phyloP scores from a whole-genome alignment of 495 filamentous ascomycete genomes.

The Paragyromitra xinjiangensis region DNA sequence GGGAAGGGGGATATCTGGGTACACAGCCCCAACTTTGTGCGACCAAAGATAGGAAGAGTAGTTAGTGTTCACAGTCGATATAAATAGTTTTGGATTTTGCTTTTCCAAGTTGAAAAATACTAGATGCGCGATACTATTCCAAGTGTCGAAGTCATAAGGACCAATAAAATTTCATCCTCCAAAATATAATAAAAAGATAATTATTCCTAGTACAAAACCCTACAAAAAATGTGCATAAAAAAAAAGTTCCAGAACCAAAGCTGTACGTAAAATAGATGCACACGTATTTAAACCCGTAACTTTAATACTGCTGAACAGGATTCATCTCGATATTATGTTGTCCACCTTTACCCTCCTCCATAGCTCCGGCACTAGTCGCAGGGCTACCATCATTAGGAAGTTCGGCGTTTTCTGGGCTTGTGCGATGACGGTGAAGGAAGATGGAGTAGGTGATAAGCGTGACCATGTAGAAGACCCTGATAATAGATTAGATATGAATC shows the following conservation, averaged over 20 bases:
- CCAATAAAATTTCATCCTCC: no score
- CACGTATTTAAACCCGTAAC: not conserved
- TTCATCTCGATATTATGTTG: constrained; percentile 14
- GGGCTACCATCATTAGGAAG: constrained; percentile 32
- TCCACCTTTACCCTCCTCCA: constrained; percentile 2
- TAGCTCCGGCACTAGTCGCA: not conserved
- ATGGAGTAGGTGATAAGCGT: constrained; percentile 33
- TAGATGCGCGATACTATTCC: no score
- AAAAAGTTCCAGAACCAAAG: not conserved
- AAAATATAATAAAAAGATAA: not conserved
- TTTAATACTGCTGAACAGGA: constrained; percentile 3
- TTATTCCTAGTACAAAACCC: not conserved
- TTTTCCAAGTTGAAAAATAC: no score
- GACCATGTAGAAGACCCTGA: constrained; percentile 28
- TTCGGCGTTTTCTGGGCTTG: constrained; percentile 24
- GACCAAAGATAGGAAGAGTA: no score
- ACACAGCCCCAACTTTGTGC: no score
- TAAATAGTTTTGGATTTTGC: no score
- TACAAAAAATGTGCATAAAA: not conserved
- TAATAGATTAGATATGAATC: not conserved
- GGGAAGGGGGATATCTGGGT: no score
- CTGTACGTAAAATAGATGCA: not conserved
- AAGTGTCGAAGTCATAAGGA: no score
- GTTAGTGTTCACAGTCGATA: no score
- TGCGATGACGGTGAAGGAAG: constrained; percentile 30